Conservation (phyloP, 768 basidiomycete species). For the Rhizopogon sp. region DNA sequence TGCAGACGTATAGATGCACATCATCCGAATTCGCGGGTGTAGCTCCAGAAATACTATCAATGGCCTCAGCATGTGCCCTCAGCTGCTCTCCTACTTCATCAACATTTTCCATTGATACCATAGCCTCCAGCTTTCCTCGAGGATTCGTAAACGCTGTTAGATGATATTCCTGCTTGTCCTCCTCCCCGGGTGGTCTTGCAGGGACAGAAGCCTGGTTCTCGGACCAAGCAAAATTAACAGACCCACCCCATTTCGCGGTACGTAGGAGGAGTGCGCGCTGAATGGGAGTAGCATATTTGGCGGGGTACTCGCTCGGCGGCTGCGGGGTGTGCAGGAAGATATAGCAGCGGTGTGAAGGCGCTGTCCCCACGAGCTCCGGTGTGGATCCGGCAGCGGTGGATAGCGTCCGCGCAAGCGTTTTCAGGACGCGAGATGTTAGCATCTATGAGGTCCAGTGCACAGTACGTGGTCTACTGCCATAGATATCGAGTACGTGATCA, state of each 20-base stretch:
- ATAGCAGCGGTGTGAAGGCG: slow-evolving; percentile 45
- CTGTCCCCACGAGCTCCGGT: slow-evolving; percentile 43
- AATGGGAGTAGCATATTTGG: slow-evolving; percentile 41
- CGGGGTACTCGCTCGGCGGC: slow-evolving; percentile 46
- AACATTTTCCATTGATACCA: slow-evolving; percentile 44
- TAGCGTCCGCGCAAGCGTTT: neutral
- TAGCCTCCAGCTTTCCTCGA: slow-evolving; percentile 43
- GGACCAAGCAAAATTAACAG: slow-evolving; percentile 61
- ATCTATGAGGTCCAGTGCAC: neutral
- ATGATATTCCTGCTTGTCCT: slow-evolving; percentile 19
- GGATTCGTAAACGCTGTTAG: slow-evolving; percentile 49
- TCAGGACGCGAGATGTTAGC: neutral
- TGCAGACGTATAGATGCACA: slow-evolving; percentile 64
- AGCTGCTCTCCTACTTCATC: slow-evolving; percentile 38
- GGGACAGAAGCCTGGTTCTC: slow-evolving; percentile 18
- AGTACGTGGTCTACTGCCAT: neutral
- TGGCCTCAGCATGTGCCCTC: slow-evolving; percentile 25
- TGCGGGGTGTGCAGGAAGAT: slow-evolving; percentile 49
- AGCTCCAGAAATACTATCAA: slow-evolving; percentile 14
- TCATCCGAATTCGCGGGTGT: slow-evolving; percentile 12
- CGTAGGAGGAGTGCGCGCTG: slow-evolving; percentile 45
- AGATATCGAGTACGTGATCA: neutral
- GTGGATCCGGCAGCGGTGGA: neutral
- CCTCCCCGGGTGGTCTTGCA: slow-evolving; percentile 10
- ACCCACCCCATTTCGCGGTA: slow-evolving; percentile 42